Conservation (phyloP, 257 asterid species). For the Echium plantagineum region DNA sequence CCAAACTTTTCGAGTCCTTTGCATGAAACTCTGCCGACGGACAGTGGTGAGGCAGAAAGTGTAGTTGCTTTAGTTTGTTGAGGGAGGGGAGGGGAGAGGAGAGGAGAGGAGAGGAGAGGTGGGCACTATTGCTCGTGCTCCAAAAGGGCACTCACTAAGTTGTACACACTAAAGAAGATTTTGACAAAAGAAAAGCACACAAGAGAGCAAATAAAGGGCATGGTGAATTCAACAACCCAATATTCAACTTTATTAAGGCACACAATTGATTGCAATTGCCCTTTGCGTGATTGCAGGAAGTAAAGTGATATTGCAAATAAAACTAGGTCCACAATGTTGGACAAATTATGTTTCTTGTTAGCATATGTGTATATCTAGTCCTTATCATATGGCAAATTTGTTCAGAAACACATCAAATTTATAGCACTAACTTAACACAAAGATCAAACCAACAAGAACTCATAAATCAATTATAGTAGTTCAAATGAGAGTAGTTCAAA, state of each 20-base stretch:
- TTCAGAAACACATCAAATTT: too few relatives aligned
- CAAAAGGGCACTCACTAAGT: not conserved
- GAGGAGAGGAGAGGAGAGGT: not conserved
- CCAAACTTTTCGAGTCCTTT: too few relatives aligned
- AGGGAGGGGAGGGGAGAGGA: not conserved
- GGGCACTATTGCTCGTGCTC: constrained; percentile 1
- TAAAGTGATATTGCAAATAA: not conserved
- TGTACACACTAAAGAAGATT: constrained; percentile 3
- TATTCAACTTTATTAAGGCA: not conserved
- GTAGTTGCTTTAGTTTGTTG: too few relatives aligned
- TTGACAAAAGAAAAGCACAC: constrained; percentile 14
- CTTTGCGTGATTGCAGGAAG: constrained; percentile 56
- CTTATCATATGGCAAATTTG: too few relatives aligned
- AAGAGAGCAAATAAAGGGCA: constrained; percentile 8
- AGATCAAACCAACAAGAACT: too few relatives aligned
- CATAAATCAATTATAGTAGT: too few relatives aligned
- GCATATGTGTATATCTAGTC: not conserved
- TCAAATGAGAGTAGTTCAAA: too few relatives aligned
- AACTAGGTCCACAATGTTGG: not conserved
- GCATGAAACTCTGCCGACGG: too few relatives aligned
- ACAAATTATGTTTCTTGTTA: not conserved
- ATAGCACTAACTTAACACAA: too few relatives aligned
- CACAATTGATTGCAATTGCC: constrained; percentile 5
- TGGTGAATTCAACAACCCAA: constrained; percentile 1
- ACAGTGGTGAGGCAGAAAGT: too few relatives aligned